Evolutionary conservation across 164 flowering plant species (phyloP), one percentile per base, ranked within the genome.

Genomic region (Stephania cephalantha): DNA sequence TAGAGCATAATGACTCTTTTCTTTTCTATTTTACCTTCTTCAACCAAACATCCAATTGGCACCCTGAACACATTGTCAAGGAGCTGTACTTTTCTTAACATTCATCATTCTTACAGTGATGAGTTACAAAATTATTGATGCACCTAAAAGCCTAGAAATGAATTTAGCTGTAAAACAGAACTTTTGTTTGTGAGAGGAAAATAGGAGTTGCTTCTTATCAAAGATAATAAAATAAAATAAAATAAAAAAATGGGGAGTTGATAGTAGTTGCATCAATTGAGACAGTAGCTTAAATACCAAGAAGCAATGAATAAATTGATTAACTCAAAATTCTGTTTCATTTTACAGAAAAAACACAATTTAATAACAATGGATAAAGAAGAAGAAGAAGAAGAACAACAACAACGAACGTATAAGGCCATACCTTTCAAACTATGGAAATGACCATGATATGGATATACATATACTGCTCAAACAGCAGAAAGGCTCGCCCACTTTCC

Each of bases 401-500:
- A 35, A 35, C 42, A 35, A 35, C 42, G 4, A 61, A 18, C n/a
- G 7, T 61, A 61, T 6, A n/a, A 61, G n/a, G 66, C 25, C 65
- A n/a, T 61, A 61, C 66, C 25, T 61, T 25, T 17, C 18, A 25
- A 18, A 18, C 66, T 18, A 35, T 1, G 42, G 42, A 35, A 35
- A 58, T 58, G 66, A 61, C 66, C 29, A 61, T 9, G 2, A 17
- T 61, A 61, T 17, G 7, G 7, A 58, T 17, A n/a, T 18, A 18
- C 10, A 12, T 8, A 61, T 53, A 53, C 46, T 71, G 25, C 31
- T 90, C 85, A 93, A 75, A 92, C 81, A 17, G 95, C 95, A 13
- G 91, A 88, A 77, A 92, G 95, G 78, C 89, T 88, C 35, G 97
- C 95, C 97, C 98, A 94, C 81, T 92, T 94, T 9, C 99, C 98